Base-by-base conservation (phyloP, 208 protist species). In the Herpetomonas samuelpessoai region DNA sequence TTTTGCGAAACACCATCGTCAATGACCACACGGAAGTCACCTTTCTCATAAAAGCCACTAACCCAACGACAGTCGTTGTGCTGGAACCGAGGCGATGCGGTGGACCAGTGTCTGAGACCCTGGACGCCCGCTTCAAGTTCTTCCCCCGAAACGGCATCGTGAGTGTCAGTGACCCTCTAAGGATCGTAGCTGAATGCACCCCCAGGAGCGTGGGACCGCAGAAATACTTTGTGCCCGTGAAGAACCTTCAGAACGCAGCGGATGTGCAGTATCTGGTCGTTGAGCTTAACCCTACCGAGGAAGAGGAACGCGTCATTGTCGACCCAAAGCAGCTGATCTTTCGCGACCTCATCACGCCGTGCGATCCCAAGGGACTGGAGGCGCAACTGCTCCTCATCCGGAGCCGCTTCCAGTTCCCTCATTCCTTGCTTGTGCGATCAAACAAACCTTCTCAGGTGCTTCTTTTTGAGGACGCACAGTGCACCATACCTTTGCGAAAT, bases 191-290 rank as follows among this genome's bases (percentile, higher is more conserved):
- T 10, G 80, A 89, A 52, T 95, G 88, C 65, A 88, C 83, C 2
- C 81, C 88, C 19, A 69, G 68, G 18, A 80, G 78, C 57, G 74
- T 83, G 24, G 85, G 85, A 2, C 88, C 83, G 4, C 88, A 95
- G 57, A 83, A 80, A 57, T 95, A 92, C 54, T 79, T 92, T 39
- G 83, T 95, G 48, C 85, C 88, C 3, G 77, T 95, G 19, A 91
- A 83, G 53, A 92, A 95, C 30, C 55, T 91, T 25, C 72, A 81
- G 54, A 77, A 92, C 66, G 57, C 71, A 1, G 41, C 57, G 0
- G 83, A 91, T 54, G 71, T 92, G 39, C 68, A 76, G 50, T 92
- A 92, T 65, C 38, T 95, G 27, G 76, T 81, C 12, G 76, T 95
- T 9, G 81, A 87, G 57, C 48, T 95, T 48, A 89, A 92, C 59